Evolutionary conservation across 75 land plant species (phyloP).

Genomic region (Pinus albicaulis): DNA sequence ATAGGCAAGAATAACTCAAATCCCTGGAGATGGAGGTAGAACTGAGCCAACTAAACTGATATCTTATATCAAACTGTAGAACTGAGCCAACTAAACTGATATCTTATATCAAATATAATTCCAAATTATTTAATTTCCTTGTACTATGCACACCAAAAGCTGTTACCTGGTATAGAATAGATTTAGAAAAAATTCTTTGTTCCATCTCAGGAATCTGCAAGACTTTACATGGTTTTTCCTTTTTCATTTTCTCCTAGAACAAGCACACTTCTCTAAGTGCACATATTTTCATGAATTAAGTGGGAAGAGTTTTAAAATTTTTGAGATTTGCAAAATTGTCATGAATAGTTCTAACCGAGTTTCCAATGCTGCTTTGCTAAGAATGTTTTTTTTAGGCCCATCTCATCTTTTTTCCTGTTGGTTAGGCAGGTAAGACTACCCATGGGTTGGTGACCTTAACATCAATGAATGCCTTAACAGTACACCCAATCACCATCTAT

Average conservation of each 20-base stretch:
- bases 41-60: neutral
- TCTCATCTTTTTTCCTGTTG: too few species aligned
- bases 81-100: neutral
- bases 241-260: neutral
- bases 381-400: neutral
- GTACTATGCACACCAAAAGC: neutral
- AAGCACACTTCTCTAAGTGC: neutral
- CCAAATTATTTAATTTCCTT: neutral
- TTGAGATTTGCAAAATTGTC: neutral
- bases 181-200: neutral
- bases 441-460: too few species aligned
- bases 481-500: too few species aligned
- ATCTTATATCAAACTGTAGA: neutral
- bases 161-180: neutral
- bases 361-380: neutral
- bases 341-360: neutral
- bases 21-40: neutral
- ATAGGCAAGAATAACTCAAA: neutral
- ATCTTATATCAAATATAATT: neutral
- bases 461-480: too few species aligned
- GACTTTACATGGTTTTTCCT: neutral
- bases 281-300: constrained; percentile 3
- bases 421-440: too few species aligned
- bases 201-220: neutral
- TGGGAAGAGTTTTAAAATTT: neutral